Base-by-base conservation (phyloP, 352 stramenopile species). In the Blastocystis sp. region DNA sequence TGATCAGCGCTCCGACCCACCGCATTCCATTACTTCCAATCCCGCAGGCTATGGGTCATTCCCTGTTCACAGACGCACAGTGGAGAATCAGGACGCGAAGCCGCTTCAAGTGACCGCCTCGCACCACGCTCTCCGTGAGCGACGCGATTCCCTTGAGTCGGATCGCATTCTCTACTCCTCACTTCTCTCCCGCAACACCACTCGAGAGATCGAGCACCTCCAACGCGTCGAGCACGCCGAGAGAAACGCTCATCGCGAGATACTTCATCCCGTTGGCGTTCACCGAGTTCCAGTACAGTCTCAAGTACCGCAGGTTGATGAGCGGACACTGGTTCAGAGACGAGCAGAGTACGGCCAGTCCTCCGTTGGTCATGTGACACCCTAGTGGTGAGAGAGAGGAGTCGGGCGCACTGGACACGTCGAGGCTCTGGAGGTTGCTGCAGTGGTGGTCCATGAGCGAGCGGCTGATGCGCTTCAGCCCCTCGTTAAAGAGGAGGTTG, bases 231-330 rank as follows among this genome's bases (percentile, higher is more conserved):
- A 85, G 55, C 65, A 85, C 66, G 16, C 74, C 74, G 6, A 85
- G 61, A 3, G 74, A 85, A 1, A 85, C 39, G 0, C 50, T 69
- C 13, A 85, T 24, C 35, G 74, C 74, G 13, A 85, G 55, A 21
- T 66, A 29, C 29, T 69, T 66, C 24, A 85, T 85, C 6, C 51
- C 74, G 50, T 55, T 55, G 21, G 41, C 55, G 21, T 12, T 85
- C 51, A 85, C 59, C 19, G 50, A 69, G 31, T 85, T 85, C 74
- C 74, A 85, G 45, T 85, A 85, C n/a, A 85, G 33, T 6, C 74
- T 21, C 29, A 85, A 55, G 70, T 24, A 69, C 0, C 74, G 74
- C 29, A 85, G 74, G 41, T 62, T 67, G 51, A 85, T 67, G 19
- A 85, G 55, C 26, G 74, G 74, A 67, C 45, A 85, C n/a, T 59